A percentile compares a stretch with the other conserved stretches of the same genome.
phyloP scores from a whole-genome alignment of 371 early-diverging fungal genomes.

The Amoeboaphelidium occidentale region DNA sequence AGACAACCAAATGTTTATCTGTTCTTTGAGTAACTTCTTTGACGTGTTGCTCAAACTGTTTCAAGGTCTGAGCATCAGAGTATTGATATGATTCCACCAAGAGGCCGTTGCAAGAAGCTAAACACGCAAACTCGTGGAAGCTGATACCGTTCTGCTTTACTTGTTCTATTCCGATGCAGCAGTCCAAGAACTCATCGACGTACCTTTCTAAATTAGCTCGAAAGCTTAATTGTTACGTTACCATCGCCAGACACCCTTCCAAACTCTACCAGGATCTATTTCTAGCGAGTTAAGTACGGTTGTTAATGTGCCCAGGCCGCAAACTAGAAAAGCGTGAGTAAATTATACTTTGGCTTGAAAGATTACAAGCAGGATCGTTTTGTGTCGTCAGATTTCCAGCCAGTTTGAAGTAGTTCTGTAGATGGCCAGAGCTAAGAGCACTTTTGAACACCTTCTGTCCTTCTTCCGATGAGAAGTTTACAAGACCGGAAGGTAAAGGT shows the following conservation, averaged over 20 bases:
- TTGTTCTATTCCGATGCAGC: constrained; percentile 26
- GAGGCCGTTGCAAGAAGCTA: constrained; percentile 59
- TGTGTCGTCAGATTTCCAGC: constrained; percentile 73
- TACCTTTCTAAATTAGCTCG: no score
- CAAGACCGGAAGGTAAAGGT: constrained; percentile 36
- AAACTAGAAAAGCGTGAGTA: no score
- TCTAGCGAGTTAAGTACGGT: constrained; percentile 78
- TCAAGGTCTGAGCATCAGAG: constrained; percentile 30
- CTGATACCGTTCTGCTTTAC: constrained; percentile 63
- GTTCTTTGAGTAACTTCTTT: constrained; percentile 30
- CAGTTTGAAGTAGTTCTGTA: constrained; percentile 62
- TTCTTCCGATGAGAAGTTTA: constrained; percentile 44
- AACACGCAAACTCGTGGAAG: constrained; percentile 60
- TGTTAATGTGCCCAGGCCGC: constrained; percentile 47
- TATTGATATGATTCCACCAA: constrained; percentile 39
- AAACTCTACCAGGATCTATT: constrained; percentile 55
- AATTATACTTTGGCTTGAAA: no score
- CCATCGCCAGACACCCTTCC: constrained; percentile 89
- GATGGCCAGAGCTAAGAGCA: constrained; percentile 39
- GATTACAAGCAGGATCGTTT: constrained; percentile 70
- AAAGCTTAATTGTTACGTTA: no score
- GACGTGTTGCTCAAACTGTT: constrained; percentile 50
- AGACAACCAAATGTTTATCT: constrained; percentile 61
- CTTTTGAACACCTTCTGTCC: constrained; percentile 55
- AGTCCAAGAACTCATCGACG: constrained; percentile 62